A percentile compares a stretch with the other conserved stretches of the same genome.
phyloP scores from a whole-genome alignment of 139 green algal species.

The Desmodesmus armatus region DNA sequence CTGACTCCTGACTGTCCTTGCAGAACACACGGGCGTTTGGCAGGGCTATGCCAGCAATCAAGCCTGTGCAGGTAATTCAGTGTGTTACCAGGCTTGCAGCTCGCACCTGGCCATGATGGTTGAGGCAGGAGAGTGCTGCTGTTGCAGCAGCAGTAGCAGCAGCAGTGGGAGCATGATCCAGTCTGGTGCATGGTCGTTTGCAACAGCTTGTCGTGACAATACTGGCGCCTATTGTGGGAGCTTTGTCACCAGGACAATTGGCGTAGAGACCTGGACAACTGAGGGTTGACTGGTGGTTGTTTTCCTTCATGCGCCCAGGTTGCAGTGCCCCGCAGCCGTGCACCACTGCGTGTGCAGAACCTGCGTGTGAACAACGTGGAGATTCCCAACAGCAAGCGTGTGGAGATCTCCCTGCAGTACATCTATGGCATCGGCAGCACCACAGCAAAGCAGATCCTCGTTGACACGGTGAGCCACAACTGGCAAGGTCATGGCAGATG shows the following conservation, averaged over 20 bases:
- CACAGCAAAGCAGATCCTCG: constrained; percentile 92
- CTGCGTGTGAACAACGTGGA: constrained; percentile 98
- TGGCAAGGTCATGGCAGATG: no score
- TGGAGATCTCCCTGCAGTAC: constrained; percentile 97
- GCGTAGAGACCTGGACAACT: not conserved
- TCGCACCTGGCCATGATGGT: not conserved
- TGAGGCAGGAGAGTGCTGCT: not conserved
- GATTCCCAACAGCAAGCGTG: constrained; percentile 97
- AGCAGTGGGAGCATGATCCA: not conserved
- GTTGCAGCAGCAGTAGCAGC: not conserved
- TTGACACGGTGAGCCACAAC: constrained; percentile 68
- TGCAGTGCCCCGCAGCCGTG: constrained; percentile 56
- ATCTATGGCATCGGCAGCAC: constrained; percentile 96
- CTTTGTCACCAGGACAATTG: not conserved
- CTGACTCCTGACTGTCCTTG: not conserved
- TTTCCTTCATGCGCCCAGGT: constrained; percentile 37
- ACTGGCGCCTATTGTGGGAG: not conserved
- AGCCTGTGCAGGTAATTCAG: constrained; percentile 26
- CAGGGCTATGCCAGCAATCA: constrained; percentile 32
- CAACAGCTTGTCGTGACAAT: not conserved
- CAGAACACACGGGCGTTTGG: constrained; percentile 46
- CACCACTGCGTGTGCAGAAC: constrained; percentile 75
- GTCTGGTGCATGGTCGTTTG: not conserved
- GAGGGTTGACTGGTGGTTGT: not conserved
- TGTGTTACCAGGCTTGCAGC: not conserved